Evolutionary conservation across 2,329 filamentous ascomycete genomes (phyloP).

Genomic region (Penicillium sp.): DNA sequence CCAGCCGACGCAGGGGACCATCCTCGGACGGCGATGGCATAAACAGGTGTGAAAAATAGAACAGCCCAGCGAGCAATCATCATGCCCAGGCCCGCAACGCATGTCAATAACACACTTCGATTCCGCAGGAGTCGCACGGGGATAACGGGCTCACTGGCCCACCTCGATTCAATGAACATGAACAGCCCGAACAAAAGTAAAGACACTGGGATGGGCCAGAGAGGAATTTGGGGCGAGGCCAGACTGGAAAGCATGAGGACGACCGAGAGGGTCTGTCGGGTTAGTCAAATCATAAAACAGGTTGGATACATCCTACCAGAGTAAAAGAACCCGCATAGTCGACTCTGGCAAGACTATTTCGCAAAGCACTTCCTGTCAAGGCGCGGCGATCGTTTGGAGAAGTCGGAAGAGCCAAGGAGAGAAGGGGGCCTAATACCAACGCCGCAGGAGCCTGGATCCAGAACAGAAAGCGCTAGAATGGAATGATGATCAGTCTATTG

Average conservation of each 20-base stretch:
- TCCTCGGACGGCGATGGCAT: slow-evolving; percentile 71
- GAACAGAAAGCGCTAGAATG: slow-evolving; percentile 66
- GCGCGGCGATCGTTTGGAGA: slow-evolving; percentile 33
- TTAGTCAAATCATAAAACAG: slow-evolving; percentile 3
- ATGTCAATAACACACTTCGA: slow-evolving; percentile 69
- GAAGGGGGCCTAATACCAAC: slow-evolving; percentile 58
- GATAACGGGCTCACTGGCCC: slow-evolving; percentile 70
- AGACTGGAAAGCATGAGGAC: slow-evolving; percentile 71
- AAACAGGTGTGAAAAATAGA: slow-evolving; percentile 77
- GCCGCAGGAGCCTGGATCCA: slow-evolving; percentile 67
- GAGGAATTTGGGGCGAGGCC: slow-evolving; percentile 60
- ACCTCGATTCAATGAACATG: slow-evolving; percentile 60
- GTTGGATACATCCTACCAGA: slow-evolving; percentile 50
- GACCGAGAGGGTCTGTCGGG: slow-evolving; percentile 58
- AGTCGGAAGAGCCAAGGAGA: slow-evolving; percentile 65
- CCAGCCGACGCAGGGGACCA: slow-evolving; percentile 70
- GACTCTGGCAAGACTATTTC: slow-evolving; percentile 60
- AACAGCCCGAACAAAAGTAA: slow-evolving; percentile 57
- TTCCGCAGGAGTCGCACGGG: slow-evolving; percentile 68
- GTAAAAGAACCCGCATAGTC: slow-evolving; percentile 72
- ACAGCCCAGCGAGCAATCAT: slow-evolving; percentile 81
- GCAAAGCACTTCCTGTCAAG: slow-evolving; percentile 42
- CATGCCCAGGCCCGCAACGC: slow-evolving; percentile 69
- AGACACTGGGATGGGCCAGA: slow-evolving; percentile 61
- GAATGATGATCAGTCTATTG: neutral